Percentiles rank a stretch among this genome's conserved stretches.
Conservation (phyloP, 352 stramenopile species). For the Pythium chondricola region DNA sequence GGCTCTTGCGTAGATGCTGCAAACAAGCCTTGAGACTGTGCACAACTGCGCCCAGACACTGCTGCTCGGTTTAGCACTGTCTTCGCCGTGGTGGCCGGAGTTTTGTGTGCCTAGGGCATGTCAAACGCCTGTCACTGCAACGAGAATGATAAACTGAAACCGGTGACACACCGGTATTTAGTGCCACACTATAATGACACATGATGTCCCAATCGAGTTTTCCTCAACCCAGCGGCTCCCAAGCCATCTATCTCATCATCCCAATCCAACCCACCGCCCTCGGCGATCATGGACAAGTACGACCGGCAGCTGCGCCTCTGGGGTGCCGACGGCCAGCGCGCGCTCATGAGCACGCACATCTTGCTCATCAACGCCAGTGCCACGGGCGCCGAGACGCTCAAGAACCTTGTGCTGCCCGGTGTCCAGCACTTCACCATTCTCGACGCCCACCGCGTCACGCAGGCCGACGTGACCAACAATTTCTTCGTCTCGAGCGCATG, state of each 20-base stretch:
- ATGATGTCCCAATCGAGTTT: conserved; percentile 11
- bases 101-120: too few relatives aligned
- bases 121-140: too few relatives aligned
- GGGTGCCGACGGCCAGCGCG: conserved; percentile 91
- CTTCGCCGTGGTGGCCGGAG: too few relatives aligned
- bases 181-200: not conserved
- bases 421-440: conserved; percentile 91
- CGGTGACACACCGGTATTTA: too few relatives aligned
- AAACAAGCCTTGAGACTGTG: too few relatives aligned
- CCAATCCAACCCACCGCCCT: too few relatives aligned
- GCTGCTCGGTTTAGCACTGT: too few relatives aligned
- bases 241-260: not conserved
- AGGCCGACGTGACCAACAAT: conserved; percentile 86
- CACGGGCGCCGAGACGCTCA: conserved; percentile 95
- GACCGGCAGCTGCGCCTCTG: conserved; percentile 98
- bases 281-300: conserved; percentile 91
- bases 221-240: conserved; percentile 4
- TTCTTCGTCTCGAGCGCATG: conserved; percentile 86
- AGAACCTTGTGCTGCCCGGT: conserved; percentile 95
- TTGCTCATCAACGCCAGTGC: conserved; percentile 89
- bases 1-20: too few relatives aligned
- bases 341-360: conserved; percentile 84
- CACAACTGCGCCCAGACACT: too few relatives aligned
- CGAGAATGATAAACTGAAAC: too few relatives aligned
- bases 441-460: conserved; percentile 80